Percentiles rank a stretch among this genome's conserved stretches.
These are phyloP conservation scores for Oryza glumipatula DNA, from an alignment of 176 grass and related monocot genomes.

Conservation along the genomic window DNA sequence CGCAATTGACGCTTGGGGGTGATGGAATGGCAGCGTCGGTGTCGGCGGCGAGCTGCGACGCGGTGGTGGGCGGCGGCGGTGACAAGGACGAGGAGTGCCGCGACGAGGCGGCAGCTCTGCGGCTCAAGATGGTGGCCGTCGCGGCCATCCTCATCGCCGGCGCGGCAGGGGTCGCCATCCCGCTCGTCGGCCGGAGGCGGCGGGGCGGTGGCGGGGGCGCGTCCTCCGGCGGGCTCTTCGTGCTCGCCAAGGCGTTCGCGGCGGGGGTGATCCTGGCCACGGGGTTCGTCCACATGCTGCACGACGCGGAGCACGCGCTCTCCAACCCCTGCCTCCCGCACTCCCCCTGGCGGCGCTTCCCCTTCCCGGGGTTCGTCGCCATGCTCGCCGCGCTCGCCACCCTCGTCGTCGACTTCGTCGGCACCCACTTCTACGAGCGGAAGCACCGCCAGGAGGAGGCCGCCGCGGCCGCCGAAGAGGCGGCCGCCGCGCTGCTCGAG, in stretches of 20 bases:
- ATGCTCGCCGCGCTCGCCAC: constrained; percentile 85
- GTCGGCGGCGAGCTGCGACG: constrained; percentile 53
- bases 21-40: constrained; percentile 42
- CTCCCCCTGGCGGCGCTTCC: constrained; percentile 68
- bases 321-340: constrained; percentile 60
- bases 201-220: neutral
- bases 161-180: constrained; percentile 62
- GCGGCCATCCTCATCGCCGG: constrained; percentile 58
- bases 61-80: neutral
- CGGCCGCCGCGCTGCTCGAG: constrained; percentile 18
- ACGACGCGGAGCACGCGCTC: constrained; percentile 62
- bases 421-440: constrained; percentile 65
- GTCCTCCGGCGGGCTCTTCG: constrained; percentile 43
- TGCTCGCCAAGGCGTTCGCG: constrained; percentile 73
- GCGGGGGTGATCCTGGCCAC: constrained; percentile 83
- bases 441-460: constrained; percentile 46
- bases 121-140: constrained; percentile 70
- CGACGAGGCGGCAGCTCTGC: constrained; percentile 57
- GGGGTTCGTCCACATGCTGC: constrained; percentile 87
- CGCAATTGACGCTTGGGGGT: neutral
- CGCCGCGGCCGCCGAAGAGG: neutral
- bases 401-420: constrained; percentile 72
- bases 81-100: constrained; percentile 50
- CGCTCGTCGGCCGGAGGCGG: constrained; percentile 46
- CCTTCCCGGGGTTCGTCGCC: constrained; percentile 86